Evolutionary conservation across 2,329 filamentous ascomycete species (phyloP), one percentile per base, ranked within the genome.

Genomic region (Colletotrichum somersetense): DNA sequence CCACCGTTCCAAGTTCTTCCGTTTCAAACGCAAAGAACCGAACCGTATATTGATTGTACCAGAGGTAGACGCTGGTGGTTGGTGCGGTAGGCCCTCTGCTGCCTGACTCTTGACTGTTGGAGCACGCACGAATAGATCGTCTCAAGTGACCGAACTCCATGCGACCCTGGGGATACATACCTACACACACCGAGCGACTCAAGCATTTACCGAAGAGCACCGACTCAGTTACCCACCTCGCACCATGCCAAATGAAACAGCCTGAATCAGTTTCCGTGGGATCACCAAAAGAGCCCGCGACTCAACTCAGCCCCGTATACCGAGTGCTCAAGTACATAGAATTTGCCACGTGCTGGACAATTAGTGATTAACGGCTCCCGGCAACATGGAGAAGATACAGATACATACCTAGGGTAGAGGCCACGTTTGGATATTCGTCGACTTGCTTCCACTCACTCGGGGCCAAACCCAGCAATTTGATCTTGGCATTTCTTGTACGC

Each of bases 181-280:
- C 30, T 44, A 30, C 62, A 50, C 46, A 52, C 61, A 59, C 52
- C 33, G 16, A 65, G 52, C 52, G 62, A 67, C 58, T 71, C 57
- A 52, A 58, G 58, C 64, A 71, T 58, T 58, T 23, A 23, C 53
- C 59, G 53, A 56, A 20, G 35, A 26, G 52, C 26, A 33, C 50
- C 66, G 59, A 68, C 66, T 68, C 50, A 68, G 53, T 57, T 52
- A 44, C 42, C 38, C 58, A 63, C 58, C 66, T 55, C 55, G 46
- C 46, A 70, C 62, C 67, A 66, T 23, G 38, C 53, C 66, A 40
- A 69, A 48, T 69, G 69, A 72, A 72, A 72, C 66, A 53, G 69
- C 59, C 44, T 72, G 69, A 69, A 72, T 72, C 69, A 64, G 69
- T 64, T 48, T 33, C 18, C 52, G 64, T 44, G 50, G 65, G 68